Evolutionary conservation across 257 asterid species (phyloP), one percentile per base, ranked within the genome.

Genomic region (Capsicum rhomboideum): DNA sequence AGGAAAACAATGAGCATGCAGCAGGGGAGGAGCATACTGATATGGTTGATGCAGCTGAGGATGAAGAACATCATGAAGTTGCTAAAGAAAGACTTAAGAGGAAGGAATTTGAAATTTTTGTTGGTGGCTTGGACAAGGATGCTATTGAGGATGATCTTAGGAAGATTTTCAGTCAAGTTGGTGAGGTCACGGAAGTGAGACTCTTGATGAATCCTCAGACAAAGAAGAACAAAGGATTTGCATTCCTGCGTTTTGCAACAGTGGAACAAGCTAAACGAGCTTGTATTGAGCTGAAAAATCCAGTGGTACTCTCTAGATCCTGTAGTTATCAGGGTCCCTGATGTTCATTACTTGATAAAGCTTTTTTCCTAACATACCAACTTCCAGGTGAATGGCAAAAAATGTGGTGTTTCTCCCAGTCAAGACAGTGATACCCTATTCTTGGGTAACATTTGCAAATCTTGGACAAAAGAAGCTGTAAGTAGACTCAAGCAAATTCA

Each of bases 61-160:
- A 95, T 77, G 97, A 91, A 64, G 98, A 96, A 82, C 99, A 95
- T 86, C 98, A 94, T 18, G 92, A 94, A 83, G 85, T 93, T 79
- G 86, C 92, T 86, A 91, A 92, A 79, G 99, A 97, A 90, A 93
- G 99, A 82, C 96, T 96, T 85, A 97, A 97, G 89, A 87, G 99
- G 77, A 97, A 97, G 89, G 99, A 97, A 84, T 97, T 95, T 84
- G 99, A 97, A 89, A 87, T 97, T 77, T 97, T 95, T 89, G 96
- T 97, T 52, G 99, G 99, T 69, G 99, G 99, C 59, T 89, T 97
- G 89, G 99, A 95, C 92, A 97, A 97, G 94, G 99, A 95, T 89
- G 97, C 99, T 61, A 90, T 95, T 12, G 99, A 97, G 91, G 92
- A 89, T 83, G 99, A 97, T 85, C 97, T 97, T 75, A 91, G 90